Evolutionary conservation across 192 early-diverging fungal species (phyloP).

Genomic region (Rhizophagus sp.): DNA sequence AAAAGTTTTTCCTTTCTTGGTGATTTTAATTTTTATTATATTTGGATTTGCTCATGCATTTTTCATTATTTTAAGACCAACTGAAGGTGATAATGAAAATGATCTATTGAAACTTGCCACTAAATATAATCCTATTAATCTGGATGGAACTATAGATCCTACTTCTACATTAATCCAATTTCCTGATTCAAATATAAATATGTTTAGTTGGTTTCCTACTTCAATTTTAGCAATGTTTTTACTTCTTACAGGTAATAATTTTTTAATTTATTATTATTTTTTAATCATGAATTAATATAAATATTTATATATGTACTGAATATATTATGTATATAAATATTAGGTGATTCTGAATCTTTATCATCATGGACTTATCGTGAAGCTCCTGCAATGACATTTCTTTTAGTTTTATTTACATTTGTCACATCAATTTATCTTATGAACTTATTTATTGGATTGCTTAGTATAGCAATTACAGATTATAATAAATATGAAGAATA

Average conservation of each 20-base stretch:
- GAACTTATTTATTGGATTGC: neutral
- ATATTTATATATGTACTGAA: neutral
- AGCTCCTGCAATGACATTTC: neutral
- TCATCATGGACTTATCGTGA: neutral
- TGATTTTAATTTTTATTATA: neutral
- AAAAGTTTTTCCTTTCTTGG: neutral
- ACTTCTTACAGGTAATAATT: neutral
- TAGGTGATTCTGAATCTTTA: neutral
- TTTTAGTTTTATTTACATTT: too few relatives aligned
- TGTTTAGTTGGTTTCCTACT: neutral
- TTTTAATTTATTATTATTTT: too few relatives aligned
- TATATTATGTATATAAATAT: neutral
- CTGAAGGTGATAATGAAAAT: neutral
- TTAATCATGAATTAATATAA: neutral
- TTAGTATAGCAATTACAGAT: neutral
- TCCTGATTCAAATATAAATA: neutral
- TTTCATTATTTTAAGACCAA: neutral
- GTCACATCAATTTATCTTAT: too few relatives aligned
- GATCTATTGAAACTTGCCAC: neutral
- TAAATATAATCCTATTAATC: neutral
- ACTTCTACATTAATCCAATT: neutral
- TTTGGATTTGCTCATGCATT: neutral
- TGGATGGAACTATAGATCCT: neutral
- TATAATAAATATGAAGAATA: neutral
- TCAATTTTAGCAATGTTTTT: neutral